These are phyloP conservation scores for Mycena kentingensis DNA, from an alignment of 768 basidiomycete genomes.

Conservation along the genomic window DNA sequence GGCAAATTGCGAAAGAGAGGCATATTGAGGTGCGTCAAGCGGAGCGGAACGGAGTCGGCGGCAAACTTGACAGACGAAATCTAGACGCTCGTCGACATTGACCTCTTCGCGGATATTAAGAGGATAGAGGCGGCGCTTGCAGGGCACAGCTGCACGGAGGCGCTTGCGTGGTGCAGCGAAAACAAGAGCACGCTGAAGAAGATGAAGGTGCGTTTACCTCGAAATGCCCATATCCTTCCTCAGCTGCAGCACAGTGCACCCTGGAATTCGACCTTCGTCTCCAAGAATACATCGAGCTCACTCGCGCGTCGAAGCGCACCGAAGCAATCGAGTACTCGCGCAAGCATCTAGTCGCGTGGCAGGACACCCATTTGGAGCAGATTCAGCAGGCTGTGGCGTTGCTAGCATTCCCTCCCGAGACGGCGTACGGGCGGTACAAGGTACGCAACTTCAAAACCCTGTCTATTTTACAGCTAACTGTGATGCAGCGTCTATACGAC, in stretches of 20 bases:
- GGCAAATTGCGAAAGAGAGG: constrained; percentile 71
- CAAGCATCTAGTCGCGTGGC: constrained; percentile 82
- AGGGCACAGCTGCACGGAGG: constrained; percentile 80
- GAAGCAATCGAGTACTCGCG: constrained; percentile 85
- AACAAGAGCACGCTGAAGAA: constrained; percentile 92
- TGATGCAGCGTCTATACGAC: constrained; percentile 78
- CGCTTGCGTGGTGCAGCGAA: constrained; percentile 94
- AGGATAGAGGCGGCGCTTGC: constrained; percentile 82
- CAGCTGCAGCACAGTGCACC: constrained; percentile 61
- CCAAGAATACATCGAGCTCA: constrained; percentile 95
- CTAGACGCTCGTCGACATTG: constrained; percentile 86
- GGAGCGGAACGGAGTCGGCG: not conserved
- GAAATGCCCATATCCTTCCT: too few species aligned
- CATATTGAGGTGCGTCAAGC: constrained; percentile 70
- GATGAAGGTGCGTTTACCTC: constrained; percentile 71
- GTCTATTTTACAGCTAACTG: constrained; percentile 1
- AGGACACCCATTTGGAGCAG: constrained; percentile 75
- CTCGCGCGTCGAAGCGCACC: constrained; percentile 58
- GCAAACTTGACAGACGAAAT: constrained; percentile 16
- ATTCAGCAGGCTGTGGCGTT: constrained; percentile 77
- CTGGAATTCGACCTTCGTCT: constrained; percentile 95
- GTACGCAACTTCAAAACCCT: constrained; percentile 40
- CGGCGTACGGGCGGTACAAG: constrained; percentile 77
- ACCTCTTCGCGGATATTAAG: constrained; percentile 86
- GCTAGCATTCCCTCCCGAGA: constrained; percentile 72